Base-by-base conservation (phyloP, 1,139 yeast species). In the Geotrichum phurueaensis region DNA sequence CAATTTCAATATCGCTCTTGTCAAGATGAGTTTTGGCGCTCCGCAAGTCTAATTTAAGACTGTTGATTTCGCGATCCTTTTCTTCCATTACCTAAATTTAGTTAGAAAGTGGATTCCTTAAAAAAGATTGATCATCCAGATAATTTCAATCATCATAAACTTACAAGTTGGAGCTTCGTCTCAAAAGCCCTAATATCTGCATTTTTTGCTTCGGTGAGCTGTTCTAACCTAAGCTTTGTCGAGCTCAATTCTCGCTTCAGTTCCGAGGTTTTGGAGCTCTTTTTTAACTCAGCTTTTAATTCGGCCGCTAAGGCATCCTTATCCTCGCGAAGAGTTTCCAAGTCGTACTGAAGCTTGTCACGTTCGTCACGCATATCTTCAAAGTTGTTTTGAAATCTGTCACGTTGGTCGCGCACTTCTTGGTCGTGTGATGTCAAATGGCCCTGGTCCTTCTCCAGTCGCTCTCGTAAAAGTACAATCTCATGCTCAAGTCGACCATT, bases 31-130 rank as follows among this genome's bases (percentile, higher is more conserved):
- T 48, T 31, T 55, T 51, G 12, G 51, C 54, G 12, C 54, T 31
- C n/a, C 55, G 54, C 36, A 59, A 29, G 27, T 59, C 61, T 6
- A 59, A 47, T 23, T 52, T 55, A 12, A 51, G 54, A 9, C 58
- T 58, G 23, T 58, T 59, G 15, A 51, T 48, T 20, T 54, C 58
- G 10, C 61, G 57, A 12, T 59, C 61, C 20, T 54, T 52, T 23
- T 64, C 68, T 58, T 56, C 71, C 64, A 60, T 64, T 54, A 59
- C 63, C 58, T 58, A 67, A 54, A 47, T 67, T 64, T 52, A 70
- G 63, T 9, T 39, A 39, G 47, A n/a, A 39, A 39, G 7, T 15
- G 18, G 9, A 39, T 15, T 39, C 18, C n/a, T 15, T 15, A 39
- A 39, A 27, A 27, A 27, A 39, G n/a, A n/a, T n/a, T 7, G 10